Base-by-base conservation (phyloP, 2,329 filamentous ascomycete genomes). In the Xylaria sp. region DNA sequence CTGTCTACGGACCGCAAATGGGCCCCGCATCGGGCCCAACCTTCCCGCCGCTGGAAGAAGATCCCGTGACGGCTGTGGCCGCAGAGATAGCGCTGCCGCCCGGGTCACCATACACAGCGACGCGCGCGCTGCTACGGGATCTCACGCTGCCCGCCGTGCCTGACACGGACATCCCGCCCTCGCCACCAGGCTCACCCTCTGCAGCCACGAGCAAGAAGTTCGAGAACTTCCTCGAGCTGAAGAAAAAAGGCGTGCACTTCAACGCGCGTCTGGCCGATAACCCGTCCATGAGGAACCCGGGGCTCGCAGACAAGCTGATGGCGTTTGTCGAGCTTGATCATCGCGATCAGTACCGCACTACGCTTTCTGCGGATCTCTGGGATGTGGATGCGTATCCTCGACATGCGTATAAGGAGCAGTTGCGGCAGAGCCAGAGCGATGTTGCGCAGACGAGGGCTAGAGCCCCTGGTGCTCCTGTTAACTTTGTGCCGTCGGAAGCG, bases 231-330 rank as follows among this genome's bases (percentile, higher is more conserved):
- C 81, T 93, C 0, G 79, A 84, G 51, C 80, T 93, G n/a, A 94
- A 94, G 76, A 85, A 84, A 69, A 84, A 87, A 63, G 87, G 87
- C 3, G 79, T 86, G 13, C 90, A 94, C 74, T 93, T 93, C 79
- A 92, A 94, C 72, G 79, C 85, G 67, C 86, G 88, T 62, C 77
- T 94, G 7, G 83, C 88, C 42, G 80, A 81, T 59, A 89, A 87
- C 0, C 75, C 82, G 0, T 84, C 88, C 6, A 76, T 92, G 60
- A 83, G 83, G 55, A 93, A 93, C 69, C 90, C 90, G 2, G 83
- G 82, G 48, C 76, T 92, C 56, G 83, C 85, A 73, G 84, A 88
- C 63, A 91, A 90, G 74, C 78, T 93, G 58, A 80, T 91, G 76
- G 80, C 78, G 23, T 92, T 91, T 75, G 86, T 87, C 11, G 71